Percentiles rank a stretch among this genome's conserved stretches.
phyloP scores from a whole-genome alignment of 768 basidiomycete species.

The Hypholoma sublateritium region DNA sequence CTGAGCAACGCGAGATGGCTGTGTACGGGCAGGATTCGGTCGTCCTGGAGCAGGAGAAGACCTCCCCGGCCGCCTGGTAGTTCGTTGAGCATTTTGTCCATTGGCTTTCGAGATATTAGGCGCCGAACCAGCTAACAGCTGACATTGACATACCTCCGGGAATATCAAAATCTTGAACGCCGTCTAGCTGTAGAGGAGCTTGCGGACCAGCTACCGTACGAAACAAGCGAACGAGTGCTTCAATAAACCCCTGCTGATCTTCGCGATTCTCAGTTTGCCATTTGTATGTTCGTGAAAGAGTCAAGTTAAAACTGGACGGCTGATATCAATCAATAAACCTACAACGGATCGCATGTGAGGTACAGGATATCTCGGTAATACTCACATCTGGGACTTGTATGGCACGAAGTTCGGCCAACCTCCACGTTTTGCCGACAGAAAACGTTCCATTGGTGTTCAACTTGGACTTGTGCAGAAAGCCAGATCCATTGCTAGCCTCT shows the following conservation, averaged over 20 bases:
- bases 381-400: slow-evolving; percentile 77
- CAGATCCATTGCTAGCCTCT: slow-evolving; percentile 64
- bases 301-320: slow-evolving; percentile 74
- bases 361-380: slow-evolving; percentile 1
- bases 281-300: slow-evolving; percentile 84
- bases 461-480: slow-evolving; percentile 94
- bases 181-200: slow-evolving; percentile 54
- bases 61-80: slow-evolving; percentile 14
- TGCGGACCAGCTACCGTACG: slow-evolving; percentile 43
- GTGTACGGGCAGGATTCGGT: slow-evolving; percentile 8
- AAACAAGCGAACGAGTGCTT: slow-evolving; percentile 63
- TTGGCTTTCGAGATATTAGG: neutral
- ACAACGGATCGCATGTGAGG: neutral
- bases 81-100: slow-evolving; percentile 2
- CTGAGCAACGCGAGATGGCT: slow-evolving; percentile 15
- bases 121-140: neutral
- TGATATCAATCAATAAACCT: slow-evolving; percentile 23
- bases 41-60: slow-evolving; percentile 15
- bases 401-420: slow-evolving; percentile 73
- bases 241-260: slow-evolving; percentile 77
- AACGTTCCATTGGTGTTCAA: slow-evolving; percentile 92
- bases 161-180: slow-evolving; percentile 40
- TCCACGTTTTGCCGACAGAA: slow-evolving; percentile 98
- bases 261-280: slow-evolving; percentile 80
- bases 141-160: slow-evolving; percentile 12